These are phyloP conservation scores for Pseudomassariella vexata DNA, from an alignment of 2,329 filamentous ascomycete species.

Conservation along the genomic window DNA sequence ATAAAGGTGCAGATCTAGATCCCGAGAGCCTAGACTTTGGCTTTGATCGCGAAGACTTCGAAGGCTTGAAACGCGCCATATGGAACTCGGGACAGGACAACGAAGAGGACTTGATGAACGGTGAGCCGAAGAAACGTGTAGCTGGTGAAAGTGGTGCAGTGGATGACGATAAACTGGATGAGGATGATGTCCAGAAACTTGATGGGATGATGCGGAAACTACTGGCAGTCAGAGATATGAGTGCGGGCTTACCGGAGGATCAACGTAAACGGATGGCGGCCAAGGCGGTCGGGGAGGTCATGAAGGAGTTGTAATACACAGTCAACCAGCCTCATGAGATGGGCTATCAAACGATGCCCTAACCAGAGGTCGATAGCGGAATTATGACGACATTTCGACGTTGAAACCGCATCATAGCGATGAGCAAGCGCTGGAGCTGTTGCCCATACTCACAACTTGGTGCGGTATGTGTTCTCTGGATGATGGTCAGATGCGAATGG, in stretches of 20 bases:
- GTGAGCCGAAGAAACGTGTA: constrained; percentile 10
- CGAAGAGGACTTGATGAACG: constrained; percentile 13
- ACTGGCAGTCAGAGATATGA: constrained; percentile 55
- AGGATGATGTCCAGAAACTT: constrained; percentile 51
- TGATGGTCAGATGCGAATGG: no score
- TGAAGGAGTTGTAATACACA: constrained; percentile 51
- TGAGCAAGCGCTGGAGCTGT: no score
- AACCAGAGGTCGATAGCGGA: no score
- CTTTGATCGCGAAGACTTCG: constrained; percentile 47
- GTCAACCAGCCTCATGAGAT: no score
- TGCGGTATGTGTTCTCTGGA: no score
- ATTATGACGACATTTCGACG: no score
- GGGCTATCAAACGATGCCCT: no score
- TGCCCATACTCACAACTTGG: no score
- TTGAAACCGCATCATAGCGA: no score
- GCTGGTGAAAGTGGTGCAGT: neutral
- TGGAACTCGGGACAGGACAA: constrained; percentile 31
- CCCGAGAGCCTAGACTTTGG: constrained; percentile 46
- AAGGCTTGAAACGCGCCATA: constrained; percentile 45
- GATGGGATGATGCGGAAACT: constrained; percentile 61
- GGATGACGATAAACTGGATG: constrained; percentile 32
- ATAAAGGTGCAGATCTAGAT: constrained; percentile 28
- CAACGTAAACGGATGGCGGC: constrained; percentile 57
- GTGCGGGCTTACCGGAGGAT: constrained; percentile 52
- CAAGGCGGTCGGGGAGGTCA: constrained; percentile 57